A percentile compares a stretch with the other conserved stretches of the same genome.
Conservation (phyloP, 257 asterid species). For the Fraxinus excelsior region DNA sequence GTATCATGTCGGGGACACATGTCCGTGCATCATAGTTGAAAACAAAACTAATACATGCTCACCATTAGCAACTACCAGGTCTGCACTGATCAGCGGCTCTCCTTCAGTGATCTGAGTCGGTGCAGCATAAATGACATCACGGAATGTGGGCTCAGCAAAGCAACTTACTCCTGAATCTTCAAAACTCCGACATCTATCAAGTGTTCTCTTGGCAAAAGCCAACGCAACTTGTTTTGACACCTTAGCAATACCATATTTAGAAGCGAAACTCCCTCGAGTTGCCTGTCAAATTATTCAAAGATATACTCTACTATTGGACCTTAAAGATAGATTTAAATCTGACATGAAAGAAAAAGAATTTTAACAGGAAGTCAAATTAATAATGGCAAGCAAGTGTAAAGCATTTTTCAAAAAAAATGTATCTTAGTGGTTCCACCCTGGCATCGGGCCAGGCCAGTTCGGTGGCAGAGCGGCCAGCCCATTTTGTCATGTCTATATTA, state of each 20-base stretch:
- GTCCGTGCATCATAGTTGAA: background rate
- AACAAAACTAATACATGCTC: constrained; percentile 15
- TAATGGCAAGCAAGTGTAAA: background rate
- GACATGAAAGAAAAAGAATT: constrained; percentile 8
- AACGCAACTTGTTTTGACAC: constrained; percentile 77
- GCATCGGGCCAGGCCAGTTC: background rate
- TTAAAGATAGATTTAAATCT: constrained; percentile 18
- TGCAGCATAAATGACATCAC: constrained; percentile 72
- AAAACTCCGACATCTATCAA: constrained; percentile 70
- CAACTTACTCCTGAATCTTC: constrained; percentile 79
- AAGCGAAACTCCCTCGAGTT: constrained; percentile 75
- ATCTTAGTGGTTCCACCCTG: background rate
- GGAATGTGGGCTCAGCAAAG: constrained; percentile 70
- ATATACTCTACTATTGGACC: constrained; percentile 12
- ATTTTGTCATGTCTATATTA: background rate
- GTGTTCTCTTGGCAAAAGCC: constrained; percentile 76
- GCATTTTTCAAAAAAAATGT: background rate
- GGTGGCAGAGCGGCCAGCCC: background rate
- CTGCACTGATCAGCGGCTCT: constrained; percentile 51
- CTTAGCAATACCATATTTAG: constrained; percentile 78
- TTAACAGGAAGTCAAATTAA: constrained; percentile 5
- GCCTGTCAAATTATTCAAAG: constrained; percentile 65
- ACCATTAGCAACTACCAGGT: constrained; percentile 41
- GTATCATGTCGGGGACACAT: no score
- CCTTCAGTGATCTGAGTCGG: constrained; percentile 65